Base-by-base conservation (phyloP, 2,329 filamentous ascomycete genomes). In the Hysterium pulicare region DNA sequence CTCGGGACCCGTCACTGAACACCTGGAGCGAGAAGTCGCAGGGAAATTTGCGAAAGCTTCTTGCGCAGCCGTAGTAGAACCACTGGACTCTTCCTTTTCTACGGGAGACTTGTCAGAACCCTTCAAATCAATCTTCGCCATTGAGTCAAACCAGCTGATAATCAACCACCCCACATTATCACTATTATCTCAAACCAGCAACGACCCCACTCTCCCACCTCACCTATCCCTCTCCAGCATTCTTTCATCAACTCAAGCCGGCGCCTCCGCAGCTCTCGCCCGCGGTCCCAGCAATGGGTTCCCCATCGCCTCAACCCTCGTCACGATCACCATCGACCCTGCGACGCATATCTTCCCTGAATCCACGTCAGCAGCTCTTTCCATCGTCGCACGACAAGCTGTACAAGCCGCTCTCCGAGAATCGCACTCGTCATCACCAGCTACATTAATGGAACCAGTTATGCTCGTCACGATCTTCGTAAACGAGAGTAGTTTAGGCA, bases 381-480 rank as follows among this genome's bases (percentile, higher is more conserved):
- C 79, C 58, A 88, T 74, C 69, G 89, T 75, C 46, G 83, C 75
- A 54, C 82, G 69, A 61, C 47, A 53, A 2, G 61, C 87, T 2
- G 84, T 90, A 0, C 80, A 84, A 45, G 73, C 77, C 7, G 84
- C 84, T 0, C 76, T 97, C 1, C 78, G 79, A 38, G 75, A 81
- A 15, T 81, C 83, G 0, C 75, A 80, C 42, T 69, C 75, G 8
- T 66, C 70, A 21, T 61, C 71, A 2, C 70, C 73, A 2, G 78
- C 89, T 1, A 77, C 78, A 1, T 73, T 98, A 30, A 85, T 97
- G 70, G 93, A 98, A 61, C 93, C 93, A 1, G 87, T 98, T 41
- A 96, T 97, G 89, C 83, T 84, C 46, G 88, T 87, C 4, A 82
- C 84, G 40, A 95, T 98, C 59, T 83, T 81, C 51, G 89, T 93